Conservation (phyloP, 1,284 basidiomycete species). For the Peniophora sp. region DNA sequence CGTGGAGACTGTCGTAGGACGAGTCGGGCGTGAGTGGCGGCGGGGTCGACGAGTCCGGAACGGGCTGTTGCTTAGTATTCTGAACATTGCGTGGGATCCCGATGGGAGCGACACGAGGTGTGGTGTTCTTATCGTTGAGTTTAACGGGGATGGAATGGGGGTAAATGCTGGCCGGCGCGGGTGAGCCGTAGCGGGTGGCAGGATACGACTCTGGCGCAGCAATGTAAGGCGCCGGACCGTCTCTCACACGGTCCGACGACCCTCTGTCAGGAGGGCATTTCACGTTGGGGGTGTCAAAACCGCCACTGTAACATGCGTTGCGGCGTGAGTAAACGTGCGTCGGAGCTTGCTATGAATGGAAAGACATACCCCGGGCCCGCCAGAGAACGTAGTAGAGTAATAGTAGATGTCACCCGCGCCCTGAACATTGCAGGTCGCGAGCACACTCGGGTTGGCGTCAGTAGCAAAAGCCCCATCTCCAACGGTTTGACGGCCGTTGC, state of each 20-base stretch:
- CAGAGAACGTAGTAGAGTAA: slow-evolving; percentile 83
- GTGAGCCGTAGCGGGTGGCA: not conserved
- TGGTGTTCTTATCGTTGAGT: slow-evolving; percentile 3
- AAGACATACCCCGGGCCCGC: slow-evolving; percentile 69
- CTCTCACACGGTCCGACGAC: slow-evolving; percentile 90
- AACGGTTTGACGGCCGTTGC: slow-evolving; percentile 91
- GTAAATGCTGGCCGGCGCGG: slow-evolving; percentile 21
- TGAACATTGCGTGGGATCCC: slow-evolving; percentile 6
- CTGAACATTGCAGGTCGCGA: slow-evolving; percentile 76
- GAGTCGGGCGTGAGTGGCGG: slow-evolving; percentile 59
- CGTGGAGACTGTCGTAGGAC: slow-evolving; percentile 18
- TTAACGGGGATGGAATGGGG: slow-evolving; percentile 21
- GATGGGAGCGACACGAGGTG: slow-evolving; percentile 8
- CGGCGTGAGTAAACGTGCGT: slow-evolving; percentile 1
- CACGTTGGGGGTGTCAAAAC: slow-evolving; percentile 78
- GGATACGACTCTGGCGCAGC: slow-evolving; percentile 20
- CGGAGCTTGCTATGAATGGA: slow-evolving; percentile 5
- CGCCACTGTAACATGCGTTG: slow-evolving; percentile 51
- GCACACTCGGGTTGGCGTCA: slow-evolving; percentile 72
- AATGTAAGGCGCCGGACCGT: slow-evolving; percentile 63
- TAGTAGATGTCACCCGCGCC: slow-evolving; percentile 77
- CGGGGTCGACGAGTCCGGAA: slow-evolving; percentile 27
- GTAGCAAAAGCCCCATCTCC: slow-evolving; percentile 81
- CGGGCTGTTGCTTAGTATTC: slow-evolving; percentile 11
- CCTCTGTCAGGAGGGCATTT: slow-evolving; percentile 91